Base-by-base conservation (phyloP, 2,329 filamentous ascomycete species). In the Talaromyces pinophilus region DNA sequence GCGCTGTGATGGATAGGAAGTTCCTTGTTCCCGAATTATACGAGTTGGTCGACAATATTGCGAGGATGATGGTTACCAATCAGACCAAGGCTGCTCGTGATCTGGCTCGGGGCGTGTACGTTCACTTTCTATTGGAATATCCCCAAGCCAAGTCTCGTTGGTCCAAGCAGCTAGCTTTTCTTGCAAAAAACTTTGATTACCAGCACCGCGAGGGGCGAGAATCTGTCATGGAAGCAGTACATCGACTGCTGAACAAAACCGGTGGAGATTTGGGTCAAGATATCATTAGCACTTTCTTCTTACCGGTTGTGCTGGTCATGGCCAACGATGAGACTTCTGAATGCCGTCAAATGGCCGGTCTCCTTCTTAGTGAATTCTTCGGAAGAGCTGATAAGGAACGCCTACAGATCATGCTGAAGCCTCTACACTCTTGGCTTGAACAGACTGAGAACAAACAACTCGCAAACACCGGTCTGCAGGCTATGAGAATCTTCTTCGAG, bases 121-220 rank as follows among this genome's bases (percentile, higher is more conserved):
- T 97, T 77, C 92, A 97, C 71, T 99, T 99, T 80, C 82, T 99
- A 65, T 88, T 93, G 70, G 93, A 97, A 63, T 99, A 97, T 74
- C 94, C 95, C 0, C 95, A 98, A 76, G 92, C 91, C 73, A 93
- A 93, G 78, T 91, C 88, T 69, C 86, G 95, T 15, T 96, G 95
- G 89, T 86, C 87, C 46, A 96, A 96, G 76, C 94, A 98, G 75
- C 85, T 97, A 61, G 88, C 86, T 65, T 99, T 98, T 75, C 84
- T 99, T 59, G 86, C 96, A 60, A 91, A 92, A 72, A 99, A 99
- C 74, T 83, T 99, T 70, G 90, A 94, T 67, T 99, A 97, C 76
- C 88, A 94, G 52, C 88, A 96, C 72, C 89, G 93, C 71, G 91
- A 95, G 67, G 95, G 95, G 33, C 87, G 96, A 44, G 84, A 97